A percentile compares a stretch with the other conserved stretches of the same genome.
Evolutionary conservation across 495 filamentous ascomycete genomes (phyloP).

Genomic region (Xylaria acuta): DNA sequence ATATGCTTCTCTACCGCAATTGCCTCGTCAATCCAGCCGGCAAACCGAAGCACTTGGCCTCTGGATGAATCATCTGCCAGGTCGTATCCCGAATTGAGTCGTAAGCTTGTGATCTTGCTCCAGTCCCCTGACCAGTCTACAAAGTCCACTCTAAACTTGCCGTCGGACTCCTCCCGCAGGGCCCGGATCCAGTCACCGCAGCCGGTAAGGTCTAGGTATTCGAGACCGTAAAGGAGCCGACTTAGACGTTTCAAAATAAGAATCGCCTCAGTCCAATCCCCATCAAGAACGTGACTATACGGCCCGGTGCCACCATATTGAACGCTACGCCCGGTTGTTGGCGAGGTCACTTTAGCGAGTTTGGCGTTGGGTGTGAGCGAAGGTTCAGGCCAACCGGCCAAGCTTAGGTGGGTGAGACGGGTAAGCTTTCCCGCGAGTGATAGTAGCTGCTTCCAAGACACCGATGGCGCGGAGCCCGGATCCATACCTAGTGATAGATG

Average conservation of each 20-base stretch:
- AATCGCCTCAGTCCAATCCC: slow-evolving; percentile 74
- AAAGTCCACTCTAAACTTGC: slow-evolving; percentile 36
- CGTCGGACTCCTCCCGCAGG: slow-evolving; percentile 46
- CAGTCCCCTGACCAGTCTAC: slow-evolving; percentile 55
- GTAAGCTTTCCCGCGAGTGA: slow-evolving; percentile 64
- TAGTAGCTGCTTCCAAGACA: slow-evolving; percentile 74
- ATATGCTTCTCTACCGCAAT: slow-evolving; percentile 48
- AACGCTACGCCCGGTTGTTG: slow-evolving; percentile 46
- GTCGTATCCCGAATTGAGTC: slow-evolving; percentile 45
- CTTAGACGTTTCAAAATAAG: slow-evolving; percentile 72
- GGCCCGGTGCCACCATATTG: slow-evolving; percentile 67
- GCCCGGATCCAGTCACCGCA: slow-evolving; percentile 74
- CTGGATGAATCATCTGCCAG: slow-evolving; percentile 32
- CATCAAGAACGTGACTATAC: slow-evolving; percentile 68
- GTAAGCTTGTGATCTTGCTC: slow-evolving; percentile 50
- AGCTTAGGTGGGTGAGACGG: slow-evolving; percentile 75
- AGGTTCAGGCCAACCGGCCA: slow-evolving; percentile 83
- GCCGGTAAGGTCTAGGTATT: slow-evolving; percentile 82
- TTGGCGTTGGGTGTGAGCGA: slow-evolving; percentile 68
- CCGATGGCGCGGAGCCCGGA: slow-evolving; percentile 34
- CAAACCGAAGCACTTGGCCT: slow-evolving; percentile 36
- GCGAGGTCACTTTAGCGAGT: slow-evolving; percentile 53
- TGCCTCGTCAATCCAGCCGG: slow-evolving; percentile 40
- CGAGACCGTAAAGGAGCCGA: slow-evolving; percentile 68
- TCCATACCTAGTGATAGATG: slow-evolving; percentile 63